Base-by-base conservation (phyloP, 192 early-diverging fungal species). In the Backusella tuberculispora region DNA sequence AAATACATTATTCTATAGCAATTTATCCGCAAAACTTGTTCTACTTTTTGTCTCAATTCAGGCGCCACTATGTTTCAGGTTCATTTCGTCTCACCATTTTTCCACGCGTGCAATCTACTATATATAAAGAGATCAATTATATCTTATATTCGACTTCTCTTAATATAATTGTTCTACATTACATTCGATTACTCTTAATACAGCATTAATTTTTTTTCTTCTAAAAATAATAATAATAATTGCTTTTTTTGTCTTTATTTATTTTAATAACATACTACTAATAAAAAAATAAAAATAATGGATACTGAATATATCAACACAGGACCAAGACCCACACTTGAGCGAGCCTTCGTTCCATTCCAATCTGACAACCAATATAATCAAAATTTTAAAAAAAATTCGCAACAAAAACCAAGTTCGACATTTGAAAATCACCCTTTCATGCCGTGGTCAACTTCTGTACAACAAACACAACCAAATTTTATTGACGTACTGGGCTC, bases 41-140 rank as follows among this genome's bases (percentile, higher is more conserved):
- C 66, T 67, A 67, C 66, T 67, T 67, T 40, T 21, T 67, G 37
- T 67, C 41, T 67, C 15, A 67, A 67, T 67, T 60, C 21, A 60
- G 53, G 53, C 66, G 66, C 66, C 66, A 41, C 66, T 67, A 21
- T 41, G 66, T 67, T 67, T 67, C 66, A 67, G 66, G 66, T 38
- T 67, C 66, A 67, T 67, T 67, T 40, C 66, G 66, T 67, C 66
- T 67, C 66, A 67, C 38, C 66, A 67, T 67, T 67, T 67, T 67
- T 67, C 41, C 19, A 42, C 64, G 17, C 64, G 4, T 66, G 64
- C 12, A 24, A 60, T 60, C 21, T 13, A 60, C 8, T 13, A 26
- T 60, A 34, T 34, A 60, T 24, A 60, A 60, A 26, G 3, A 60
- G 9, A 13, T 21, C 9, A 60, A 26, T 4, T 43, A 1, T 43